Evolutionary conservation across 306 rosid genomes (phyloP), one percentile per base, ranked within the genome.

Genomic region (Cicer bijugum): DNA sequence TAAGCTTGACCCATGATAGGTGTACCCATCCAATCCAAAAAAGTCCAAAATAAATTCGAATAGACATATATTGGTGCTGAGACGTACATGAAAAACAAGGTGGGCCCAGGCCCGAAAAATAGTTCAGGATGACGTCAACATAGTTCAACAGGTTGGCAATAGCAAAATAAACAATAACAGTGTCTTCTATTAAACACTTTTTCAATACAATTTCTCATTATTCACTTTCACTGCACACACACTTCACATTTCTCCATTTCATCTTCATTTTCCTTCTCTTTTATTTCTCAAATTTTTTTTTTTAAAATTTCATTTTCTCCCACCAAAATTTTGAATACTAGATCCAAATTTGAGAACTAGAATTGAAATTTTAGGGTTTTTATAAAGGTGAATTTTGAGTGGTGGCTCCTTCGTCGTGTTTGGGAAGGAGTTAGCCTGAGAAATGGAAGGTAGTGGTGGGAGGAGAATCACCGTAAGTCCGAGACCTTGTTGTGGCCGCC

Each of bases 401-500:
- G 71, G 71, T 66, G 71, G 5, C 71, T 66, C 71, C 71, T 66
- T 43, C 71, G 39, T 48, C 69, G 55, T 68, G 64, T 67, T 16
- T 8, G 64, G 71, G 61, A 33, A 48, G 59, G 55, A 71, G 69
- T 19, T 60, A 1, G 64, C 66, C 53, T 3, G 66, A 6, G 63
- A 60, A 12, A 86, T 86, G 90, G 90, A 86, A 66, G 77, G 90
- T 35, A 12, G 89, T 46, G 85, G 87, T 55, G 88, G 88, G 28
- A 86, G 83, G 76, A 84, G 84, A 80, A 79, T 86, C 47, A 81
- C 86, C 19, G 88, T 77, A 81, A 84, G 88, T 48, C 90, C 90
- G 6, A 69, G 90, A 56, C 88, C 90, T 15, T 83, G 89, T 52
- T 71, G 84, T 60, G 86, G 90, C 19, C 72, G 88, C 17, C 81